Base-by-base conservation (phyloP, 805 yeast species). In the Kodamaea sagamina region DNA sequence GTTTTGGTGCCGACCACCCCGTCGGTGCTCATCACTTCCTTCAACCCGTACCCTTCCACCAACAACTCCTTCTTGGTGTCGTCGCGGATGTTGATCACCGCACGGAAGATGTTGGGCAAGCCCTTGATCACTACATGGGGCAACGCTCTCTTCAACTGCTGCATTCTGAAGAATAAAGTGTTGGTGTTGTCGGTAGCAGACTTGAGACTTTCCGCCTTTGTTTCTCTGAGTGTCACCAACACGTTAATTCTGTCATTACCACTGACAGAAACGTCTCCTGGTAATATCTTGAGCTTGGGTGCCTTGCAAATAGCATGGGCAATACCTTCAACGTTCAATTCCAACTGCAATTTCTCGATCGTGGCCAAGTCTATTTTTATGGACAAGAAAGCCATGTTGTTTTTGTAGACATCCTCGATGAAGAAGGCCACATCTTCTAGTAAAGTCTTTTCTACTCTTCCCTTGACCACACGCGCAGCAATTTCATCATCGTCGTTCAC, bases 391-490 rank as follows among this genome's bases (percentile, higher is more conserved):
- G 97, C 88, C 66, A 79, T 72, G 50, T 79, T 78, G 53, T 86
- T 86, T 50, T 81, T 82, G 65, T 90, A 95, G 10, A 92, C 97
- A 68, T 93, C 99, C 65, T 93, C 96, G 53, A 95, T 86, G 63
- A 81, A 89, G 60, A 67, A 86, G 4, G 95, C 89, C 51, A 93
- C 84, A 61, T 95, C 98, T 49, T 83, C 81, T 48, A 93, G 68
- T 42, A 84, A 65, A 0, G 99, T 93, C 71, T 92, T 93, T 61
- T 93, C 99, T 43, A 93, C 79, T 60, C 99, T 79, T 42, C 99
- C 99, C 68, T 93, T 93, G 24, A 93, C 99, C 53, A 95, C 96
- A 66, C 99, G 82, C 0, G 99, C 99, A 21, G 98, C 97, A 61
- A 96, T 85, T 69, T 92, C 98, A 65, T 93, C 99, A 10, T 82